These are phyloP conservation scores for Peniophora sp. DNA, from an alignment of 1,284 basidiomycete genomes.

Conservation along the genomic window DNA sequence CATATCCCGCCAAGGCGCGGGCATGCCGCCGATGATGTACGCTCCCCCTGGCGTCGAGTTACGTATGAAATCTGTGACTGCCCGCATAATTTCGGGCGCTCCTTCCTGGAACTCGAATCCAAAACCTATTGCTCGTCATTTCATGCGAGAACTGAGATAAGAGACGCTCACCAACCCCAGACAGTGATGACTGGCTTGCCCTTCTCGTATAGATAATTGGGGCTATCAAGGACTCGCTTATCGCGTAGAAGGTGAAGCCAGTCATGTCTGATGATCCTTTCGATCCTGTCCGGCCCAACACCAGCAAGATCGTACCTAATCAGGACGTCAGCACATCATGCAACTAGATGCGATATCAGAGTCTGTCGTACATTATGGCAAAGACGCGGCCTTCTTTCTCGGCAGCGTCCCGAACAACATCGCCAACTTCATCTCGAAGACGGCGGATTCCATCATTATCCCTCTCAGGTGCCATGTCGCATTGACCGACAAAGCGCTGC, in stretches of 20 bases:
- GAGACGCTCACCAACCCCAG: conserved; percentile 53
- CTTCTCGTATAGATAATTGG: conserved; percentile 60
- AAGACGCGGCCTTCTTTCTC: conserved; percentile 70
- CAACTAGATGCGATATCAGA: not conserved
- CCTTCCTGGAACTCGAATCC: conserved; percentile 59
- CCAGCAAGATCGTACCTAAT: conserved; percentile 71
- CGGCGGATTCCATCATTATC: conserved; percentile 46
- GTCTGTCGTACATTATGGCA: conserved; percentile 60
- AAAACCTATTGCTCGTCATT: conserved; percentile 34
- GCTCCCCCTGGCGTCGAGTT: conserved; percentile 58
- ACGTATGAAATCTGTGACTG: conserved; percentile 47
- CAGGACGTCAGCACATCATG: not conserved
- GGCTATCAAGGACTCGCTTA: conserved; percentile 56
- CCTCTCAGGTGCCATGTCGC: conserved; percentile 38
- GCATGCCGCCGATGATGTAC: conserved; percentile 62
- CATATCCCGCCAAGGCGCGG: conserved; percentile 69
- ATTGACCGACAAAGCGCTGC: conserved; percentile 63
- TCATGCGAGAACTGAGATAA: not conserved
- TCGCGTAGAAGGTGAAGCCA: conserved; percentile 60
- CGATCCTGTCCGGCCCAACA: conserved; percentile 51
- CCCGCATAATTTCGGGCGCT: conserved; percentile 48
- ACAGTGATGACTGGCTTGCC: conserved; percentile 60
- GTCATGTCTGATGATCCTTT: conserved; percentile 51
- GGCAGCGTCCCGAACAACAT: conserved; percentile 60
- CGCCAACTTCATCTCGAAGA: conserved; percentile 64